Evolutionary conservation across 495 filamentous ascomycete genomes (phyloP).

Genomic region (Collariella sp.): DNA sequence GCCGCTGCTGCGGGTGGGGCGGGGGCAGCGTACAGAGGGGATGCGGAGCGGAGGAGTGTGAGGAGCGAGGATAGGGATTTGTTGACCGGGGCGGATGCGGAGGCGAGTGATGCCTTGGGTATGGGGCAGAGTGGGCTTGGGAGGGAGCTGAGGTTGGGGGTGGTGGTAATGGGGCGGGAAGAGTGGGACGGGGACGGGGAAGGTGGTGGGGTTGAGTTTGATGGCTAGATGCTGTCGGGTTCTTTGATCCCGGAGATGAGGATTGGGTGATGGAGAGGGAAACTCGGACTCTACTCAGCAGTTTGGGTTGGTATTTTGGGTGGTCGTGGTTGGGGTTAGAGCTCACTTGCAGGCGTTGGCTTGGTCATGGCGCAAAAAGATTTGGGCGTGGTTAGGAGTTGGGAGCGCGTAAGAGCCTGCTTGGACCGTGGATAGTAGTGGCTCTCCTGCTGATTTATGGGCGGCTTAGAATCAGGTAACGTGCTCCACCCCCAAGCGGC

Average conservation of each 20-base stretch:
- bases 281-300: neutral
- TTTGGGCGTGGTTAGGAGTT: neutral
- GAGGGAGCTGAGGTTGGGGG: slow-evolving; percentile 15
- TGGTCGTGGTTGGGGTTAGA: neutral
- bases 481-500: too few relatives aligned
- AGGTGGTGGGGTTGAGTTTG: slow-evolving; percentile 33
- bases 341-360: neutral
- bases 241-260: neutral
- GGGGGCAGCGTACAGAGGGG: slow-evolving; percentile 28
- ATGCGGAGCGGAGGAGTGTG: slow-evolving; percentile 52
- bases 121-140: slow-evolving; percentile 14
- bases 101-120: slow-evolving; percentile 35
- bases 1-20: neutral
- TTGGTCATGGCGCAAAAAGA: neutral
- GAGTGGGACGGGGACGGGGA: slow-evolving; percentile 16
- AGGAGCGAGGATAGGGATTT: slow-evolving; percentile 68
- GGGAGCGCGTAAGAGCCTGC: slow-evolving; percentile 5
- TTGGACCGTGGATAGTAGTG: neutral
- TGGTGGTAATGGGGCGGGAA: slow-evolving; percentile 20
- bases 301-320: neutral
- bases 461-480: neutral
- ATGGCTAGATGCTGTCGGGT: slow-evolving; percentile 19
- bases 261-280: neutral
- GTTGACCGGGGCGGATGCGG: slow-evolving; percentile 70
- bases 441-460: neutral